A percentile compares a stretch with the other conserved stretches of the same genome.
Evolutionary conservation across 495 filamentous ascomycete genomes (phyloP).

Genomic region (Penicillium odoratum): DNA sequence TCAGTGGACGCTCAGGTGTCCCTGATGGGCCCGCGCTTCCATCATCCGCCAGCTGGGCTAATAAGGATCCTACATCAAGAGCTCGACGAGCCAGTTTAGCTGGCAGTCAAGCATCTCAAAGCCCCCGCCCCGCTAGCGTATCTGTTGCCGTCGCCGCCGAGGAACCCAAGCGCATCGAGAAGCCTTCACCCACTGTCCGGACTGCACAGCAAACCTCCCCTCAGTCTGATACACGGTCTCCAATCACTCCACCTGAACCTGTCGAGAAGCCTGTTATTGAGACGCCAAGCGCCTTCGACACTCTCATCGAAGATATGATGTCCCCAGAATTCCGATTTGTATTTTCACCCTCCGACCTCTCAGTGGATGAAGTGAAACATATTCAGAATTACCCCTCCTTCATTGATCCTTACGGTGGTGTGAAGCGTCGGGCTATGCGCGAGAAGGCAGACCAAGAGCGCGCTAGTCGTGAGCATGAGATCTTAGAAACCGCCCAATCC

Average conservation of each 20-base stretch:
- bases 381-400: constrained; percentile 71
- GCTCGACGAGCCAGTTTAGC: constrained; percentile 74
- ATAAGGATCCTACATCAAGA: constrained; percentile 65
- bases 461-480: constrained; percentile 59
- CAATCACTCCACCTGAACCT: constrained; percentile 13
- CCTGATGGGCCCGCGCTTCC: constrained; percentile 82
- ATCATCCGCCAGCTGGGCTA: constrained; percentile 90
- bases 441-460: constrained; percentile 66
- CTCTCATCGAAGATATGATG: constrained; percentile 53
- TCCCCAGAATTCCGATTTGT: constrained; percentile 61
- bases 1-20: constrained; percentile 54
- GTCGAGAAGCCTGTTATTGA: constrained; percentile 24
- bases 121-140: constrained; percentile 69
- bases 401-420: constrained; percentile 76
- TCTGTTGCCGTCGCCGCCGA: constrained; percentile 51
- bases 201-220: constrained; percentile 28
- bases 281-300: constrained; percentile 40
- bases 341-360: constrained; percentile 53
- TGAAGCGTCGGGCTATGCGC: constrained; percentile 69
- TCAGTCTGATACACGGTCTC: constrained; percentile 25
- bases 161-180: constrained; percentile 41
- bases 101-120: constrained; percentile 75
- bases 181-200: constrained; percentile 28
- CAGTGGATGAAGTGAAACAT: constrained; percentile 53
- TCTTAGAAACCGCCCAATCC: constrained; percentile 50